phyloP scores from a whole-genome alignment of 768 basidiomycete species.

The Rhodotorula kratochvilovae region DNA sequence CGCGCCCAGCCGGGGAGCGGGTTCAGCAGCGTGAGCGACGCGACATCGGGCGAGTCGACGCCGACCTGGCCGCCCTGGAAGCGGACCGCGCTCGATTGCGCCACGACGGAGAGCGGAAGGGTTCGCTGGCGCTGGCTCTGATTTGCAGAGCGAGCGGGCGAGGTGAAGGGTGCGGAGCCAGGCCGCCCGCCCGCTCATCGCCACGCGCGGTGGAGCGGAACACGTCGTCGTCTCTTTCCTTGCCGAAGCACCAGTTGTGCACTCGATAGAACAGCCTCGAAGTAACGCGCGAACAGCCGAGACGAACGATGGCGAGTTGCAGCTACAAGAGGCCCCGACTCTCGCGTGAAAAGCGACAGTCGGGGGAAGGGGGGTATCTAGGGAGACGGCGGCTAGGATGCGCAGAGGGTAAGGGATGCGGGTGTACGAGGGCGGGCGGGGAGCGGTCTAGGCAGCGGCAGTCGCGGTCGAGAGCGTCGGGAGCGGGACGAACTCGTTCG shows the following conservation, averaged over 20 bases:
- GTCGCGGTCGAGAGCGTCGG: slow-evolving; percentile 7
- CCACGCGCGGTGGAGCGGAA: too few relatives aligned
- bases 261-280: too few relatives aligned
- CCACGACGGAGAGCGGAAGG: neutral
- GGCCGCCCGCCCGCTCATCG: too few relatives aligned
- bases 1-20: slow-evolving; percentile 44
- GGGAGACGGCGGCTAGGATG: too few relatives aligned
- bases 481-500: slow-evolving; percentile 31
- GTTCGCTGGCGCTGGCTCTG: too few relatives aligned
- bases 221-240: too few relatives aligned
- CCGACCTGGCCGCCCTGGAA: slow-evolving; percentile 9
- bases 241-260: too few relatives aligned
- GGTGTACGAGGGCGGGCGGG: neutral
- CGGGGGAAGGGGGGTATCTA: neutral
- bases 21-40: slow-evolving; percentile 6
- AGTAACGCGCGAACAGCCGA: too few relatives aligned
- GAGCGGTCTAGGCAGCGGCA: neutral
- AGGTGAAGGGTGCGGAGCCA: too few relatives aligned
- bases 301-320: neutral
- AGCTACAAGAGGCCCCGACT: neutral
- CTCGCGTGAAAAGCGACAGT: too few relatives aligned
- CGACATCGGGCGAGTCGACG: slow-evolving; percentile 26
- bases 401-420: neutral
- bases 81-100: neutral
- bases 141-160: too few relatives aligned